phyloP scores from a whole-genome alignment of 441 rosid species.

The Populus hybrid region DNA sequence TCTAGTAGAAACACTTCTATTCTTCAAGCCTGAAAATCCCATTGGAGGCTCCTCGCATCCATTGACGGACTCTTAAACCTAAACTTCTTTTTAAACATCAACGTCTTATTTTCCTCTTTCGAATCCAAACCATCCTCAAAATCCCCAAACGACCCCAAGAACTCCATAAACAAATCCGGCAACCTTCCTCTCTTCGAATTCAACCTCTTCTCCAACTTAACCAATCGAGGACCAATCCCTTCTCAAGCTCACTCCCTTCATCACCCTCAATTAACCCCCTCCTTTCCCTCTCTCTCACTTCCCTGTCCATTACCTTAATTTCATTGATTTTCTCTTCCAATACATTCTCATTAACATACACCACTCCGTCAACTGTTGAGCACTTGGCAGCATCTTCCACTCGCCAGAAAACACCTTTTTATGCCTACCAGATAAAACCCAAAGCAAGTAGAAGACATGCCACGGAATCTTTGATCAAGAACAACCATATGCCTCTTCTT shows the following conservation, averaged over 20 bases:
- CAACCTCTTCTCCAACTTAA: constrained; percentile 53
- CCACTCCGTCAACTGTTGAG: constrained; percentile 4
- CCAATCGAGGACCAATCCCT: constrained; percentile 60
- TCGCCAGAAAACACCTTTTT: too few species aligned
- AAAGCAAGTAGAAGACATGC: too few species aligned
- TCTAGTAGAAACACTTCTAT: constrained; percentile 14
- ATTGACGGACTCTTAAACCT: constrained; percentile 41
- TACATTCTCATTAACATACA: constrained; percentile 32
- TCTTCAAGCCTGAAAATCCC: constrained; percentile 48
- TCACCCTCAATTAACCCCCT: constrained; percentile 20
- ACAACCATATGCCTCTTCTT: too few species aligned
- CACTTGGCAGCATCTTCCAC: too few species aligned
- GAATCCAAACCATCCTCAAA: constrained; percentile 19
- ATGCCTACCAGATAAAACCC: too few species aligned
- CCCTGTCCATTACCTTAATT: constrained; percentile 69
- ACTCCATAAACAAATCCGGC: constrained; percentile 32
- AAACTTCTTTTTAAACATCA: constrained; percentile 56
- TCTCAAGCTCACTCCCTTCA: constrained; percentile 44
- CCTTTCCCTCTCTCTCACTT: constrained; percentile 55
- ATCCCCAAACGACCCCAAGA: constrained; percentile 29
- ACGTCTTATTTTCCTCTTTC: constrained; percentile 25
- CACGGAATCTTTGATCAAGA: too few species aligned
- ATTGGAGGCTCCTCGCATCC: constrained; percentile 30
- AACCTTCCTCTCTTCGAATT: constrained; percentile 47
- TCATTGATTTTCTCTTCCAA: constrained; percentile 52